Percentiles rank a stretch among this genome's conserved stretches.
Conservation (phyloP, 2,329 filamentous ascomycete species). For the Colletotrichum tropicale region DNA sequence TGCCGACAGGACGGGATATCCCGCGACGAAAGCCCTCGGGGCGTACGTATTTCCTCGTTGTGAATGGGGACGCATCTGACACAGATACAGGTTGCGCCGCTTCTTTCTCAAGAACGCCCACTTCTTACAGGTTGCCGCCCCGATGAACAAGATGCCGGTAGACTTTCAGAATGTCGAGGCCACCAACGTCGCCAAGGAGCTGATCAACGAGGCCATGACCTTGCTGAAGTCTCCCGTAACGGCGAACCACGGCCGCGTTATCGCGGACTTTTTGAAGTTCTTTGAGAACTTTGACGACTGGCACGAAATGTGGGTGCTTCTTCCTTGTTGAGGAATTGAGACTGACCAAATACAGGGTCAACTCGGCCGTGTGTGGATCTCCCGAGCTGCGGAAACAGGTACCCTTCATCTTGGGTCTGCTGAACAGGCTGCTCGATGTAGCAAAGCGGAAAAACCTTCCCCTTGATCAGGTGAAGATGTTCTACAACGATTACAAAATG, state of each 20-base stretch:
- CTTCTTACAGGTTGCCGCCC: neutral
- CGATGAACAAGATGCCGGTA: neutral
- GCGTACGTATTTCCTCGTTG: neutral
- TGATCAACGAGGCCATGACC: neutral
- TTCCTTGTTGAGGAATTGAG: too few relatives aligned
- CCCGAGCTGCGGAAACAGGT: neutral
- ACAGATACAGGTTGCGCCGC: neutral
- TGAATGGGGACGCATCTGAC: neutral
- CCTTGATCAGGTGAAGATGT: neutral
- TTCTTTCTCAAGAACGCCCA: neutral
- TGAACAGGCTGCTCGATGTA: constrained; percentile 8
- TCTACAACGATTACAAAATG: neutral
- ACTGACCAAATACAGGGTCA: neutral
- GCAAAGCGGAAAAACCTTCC: neutral
- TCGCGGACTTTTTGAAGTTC: neutral
- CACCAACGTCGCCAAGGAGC: neutral
- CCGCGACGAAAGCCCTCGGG: neutral
- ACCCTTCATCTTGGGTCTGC: constrained; percentile 4
- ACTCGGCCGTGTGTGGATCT: neutral
- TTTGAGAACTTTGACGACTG: neutral
- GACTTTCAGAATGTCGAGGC: neutral
- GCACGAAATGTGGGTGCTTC: neutral
- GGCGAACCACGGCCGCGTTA: constrained; percentile 4
- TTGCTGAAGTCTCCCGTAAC: neutral
- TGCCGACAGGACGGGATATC: neutral